Base-by-base conservation (phyloP, 176 grass and related monocot species). In the Eleusine coracana region DNA sequence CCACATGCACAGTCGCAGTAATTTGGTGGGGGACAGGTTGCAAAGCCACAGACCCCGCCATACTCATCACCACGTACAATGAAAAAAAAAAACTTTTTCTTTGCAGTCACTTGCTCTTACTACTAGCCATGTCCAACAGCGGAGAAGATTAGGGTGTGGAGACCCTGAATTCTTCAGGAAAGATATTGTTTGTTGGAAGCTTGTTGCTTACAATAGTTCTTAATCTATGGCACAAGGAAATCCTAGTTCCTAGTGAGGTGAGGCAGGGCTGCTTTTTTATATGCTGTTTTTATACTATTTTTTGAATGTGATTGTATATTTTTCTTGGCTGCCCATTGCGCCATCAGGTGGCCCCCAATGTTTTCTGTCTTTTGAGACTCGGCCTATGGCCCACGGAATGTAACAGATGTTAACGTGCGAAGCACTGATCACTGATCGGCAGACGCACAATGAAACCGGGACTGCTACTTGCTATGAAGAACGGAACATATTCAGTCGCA, bases 61-160 rank as follows among this genome's bases (percentile, higher is more conserved):
- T 45, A 45, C 42, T 45, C 42, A 45, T 45, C 42, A 45, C 42
- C 10, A 10, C 5, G n/a, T n/a, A n/a, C n/a, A n/a, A n/a, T n/a
- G n/a, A n/a, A n/a, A n/a, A n/a, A n/a, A n/a, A n/a, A 69, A 69
- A 40, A 75, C 74, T 41, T 76, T 65, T 86, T 40, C 6, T 44
- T 56, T 37, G 9, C 6, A 75, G 55, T 31, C 27, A 34, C n/a
- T 56, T 6, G 25, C 11, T 25, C n/a, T 56, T 28, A 21, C 25
- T 51, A 27, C 25, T 51, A 27, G 27, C 6, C 28, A 18, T 14
- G 10, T 8, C 7, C 52, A 17, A 69, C 1, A 34, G 31, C 12
- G 5, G 13, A 51, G 49, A 51, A 10, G 71, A 21, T 72, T 41
- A 28, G 46, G 66, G 66, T 17, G 44, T 79, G 52, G 2, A 20